phyloP scores from a whole-genome alignment of 768 basidiomycete species.

The Tulasnella sp. region DNA sequence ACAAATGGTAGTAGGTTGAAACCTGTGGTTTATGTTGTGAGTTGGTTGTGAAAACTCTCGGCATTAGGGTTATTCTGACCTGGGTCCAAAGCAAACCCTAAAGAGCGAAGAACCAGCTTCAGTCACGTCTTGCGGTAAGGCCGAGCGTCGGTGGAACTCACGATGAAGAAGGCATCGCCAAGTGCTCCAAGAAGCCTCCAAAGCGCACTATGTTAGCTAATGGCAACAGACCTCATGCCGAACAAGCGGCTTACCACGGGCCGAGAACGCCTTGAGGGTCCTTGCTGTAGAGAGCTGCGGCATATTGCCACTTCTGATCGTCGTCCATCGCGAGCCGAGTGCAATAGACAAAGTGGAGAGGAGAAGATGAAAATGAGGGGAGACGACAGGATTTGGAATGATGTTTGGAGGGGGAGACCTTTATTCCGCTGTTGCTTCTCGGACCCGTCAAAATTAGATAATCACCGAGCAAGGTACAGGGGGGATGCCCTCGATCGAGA shows the following conservation, averaged over 20 bases:
- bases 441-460: not conserved
- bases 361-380: not conserved
- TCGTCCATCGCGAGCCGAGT: not conserved
- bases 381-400: not conserved
- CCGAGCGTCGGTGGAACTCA: not conserved
- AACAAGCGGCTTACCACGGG: not conserved
- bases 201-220: not conserved
- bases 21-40: not conserved
- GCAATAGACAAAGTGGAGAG: not conserved
- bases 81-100: slow-evolving; percentile 6
- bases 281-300: not conserved
- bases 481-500: not conserved
- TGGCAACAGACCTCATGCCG: not conserved
- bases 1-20: not conserved
- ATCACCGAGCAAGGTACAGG: not conserved
- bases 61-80: not conserved
- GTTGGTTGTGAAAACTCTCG: not conserved
- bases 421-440: slow-evolving; percentile 4
- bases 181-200: not conserved
- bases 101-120: not conserved
- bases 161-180: not conserved
- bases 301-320: not conserved
- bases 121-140: not conserved
- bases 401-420: not conserved
- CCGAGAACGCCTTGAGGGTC: slow-evolving; percentile 11